Base-by-base conservation (phyloP, 2,329 filamentous ascomycete genomes). In the Cercospora brassicicola region DNA sequence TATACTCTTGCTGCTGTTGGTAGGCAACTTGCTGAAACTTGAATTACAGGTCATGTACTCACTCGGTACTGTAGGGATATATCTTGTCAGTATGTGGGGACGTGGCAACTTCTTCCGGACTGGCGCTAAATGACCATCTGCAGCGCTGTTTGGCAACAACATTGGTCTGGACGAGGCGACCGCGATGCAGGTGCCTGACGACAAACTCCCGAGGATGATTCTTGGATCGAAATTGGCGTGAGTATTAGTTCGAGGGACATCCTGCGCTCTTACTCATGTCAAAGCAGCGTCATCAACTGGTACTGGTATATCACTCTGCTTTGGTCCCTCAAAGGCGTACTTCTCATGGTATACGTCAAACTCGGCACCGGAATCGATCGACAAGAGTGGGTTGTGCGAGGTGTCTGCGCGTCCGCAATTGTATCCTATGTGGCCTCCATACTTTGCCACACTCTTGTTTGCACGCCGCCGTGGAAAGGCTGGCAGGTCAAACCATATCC, bases 271-370 rank as follows among this genome's bases (percentile, higher is more conserved):
- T 56, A 26, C 31, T 67, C 10, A 61, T 31, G 55, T 23, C 9
- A 33, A 15, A 8, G 0, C 31, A 64, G 62, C 20, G 66, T 78
- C 42, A 73, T 72, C 62, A 76, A 76, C 60, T 79, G 78, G 78
- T 76, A 78, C 60, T 78, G 75, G 73, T 79, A 79, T 62, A 75
- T 79, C 28, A 74, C 69, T 48, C 73, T 77, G 64, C 74, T 78
- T 5, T 79, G 77, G 77, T 74, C 67, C 30, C 61, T 78, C 26
- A 79, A 79, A 57, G 75, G 72, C 2, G 74, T 79, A n/a, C 67
- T 79, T 5, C 68, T 79, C 10, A 74, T 73, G 51, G 72, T 79
- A 5, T 79, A 77, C 62, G 72, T 73, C 68, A 76, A 75, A 62
- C 61, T 70, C 15, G 75, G 74, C 57, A 65, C 70, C 51, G 77